A percentile compares a stretch with the other conserved stretches of the same genome.
These are phyloP conservation scores for Fonsecaea nubica DNA, from an alignment of 2,329 filamentous ascomycete genomes.

Conservation along the genomic window DNA sequence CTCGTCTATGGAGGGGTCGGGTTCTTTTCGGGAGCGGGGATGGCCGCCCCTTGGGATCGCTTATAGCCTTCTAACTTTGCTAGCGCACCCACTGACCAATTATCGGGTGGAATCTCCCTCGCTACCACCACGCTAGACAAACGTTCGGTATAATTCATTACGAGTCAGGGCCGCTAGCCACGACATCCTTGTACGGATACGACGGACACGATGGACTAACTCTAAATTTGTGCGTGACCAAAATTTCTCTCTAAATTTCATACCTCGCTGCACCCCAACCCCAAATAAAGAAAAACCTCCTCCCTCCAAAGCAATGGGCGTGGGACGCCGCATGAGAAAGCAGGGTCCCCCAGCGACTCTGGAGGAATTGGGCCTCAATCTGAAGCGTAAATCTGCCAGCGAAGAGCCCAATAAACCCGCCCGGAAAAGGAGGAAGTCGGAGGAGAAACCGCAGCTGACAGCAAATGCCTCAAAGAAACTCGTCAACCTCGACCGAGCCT, in stretches of 20 bases:
- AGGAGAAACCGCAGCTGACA: constrained; percentile 49
- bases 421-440: constrained; percentile 71
- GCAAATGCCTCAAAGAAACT: constrained; percentile 51
- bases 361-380: constrained; percentile 70
- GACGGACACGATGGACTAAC: neutral
- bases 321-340: constrained; percentile 91
- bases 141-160: neutral
- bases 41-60: neutral
- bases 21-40: constrained; percentile 6
- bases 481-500: constrained; percentile 44
- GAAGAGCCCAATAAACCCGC: constrained; percentile 63
- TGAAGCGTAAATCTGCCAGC: constrained; percentile 83
- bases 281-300: neutral
- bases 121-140: neutral
- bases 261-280: neutral
- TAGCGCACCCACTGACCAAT: neutral
- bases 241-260: constrained; percentile 14
- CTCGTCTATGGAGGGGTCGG: neutral
- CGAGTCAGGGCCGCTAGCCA: neutral
- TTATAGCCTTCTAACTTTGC: neutral
- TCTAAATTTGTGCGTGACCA: constrained; percentile 1
- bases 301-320: constrained; percentile 68
- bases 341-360: constrained; percentile 85
- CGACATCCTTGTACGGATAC: neutral
- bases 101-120: too few relatives aligned